These are phyloP conservation scores for Aegilops bicornis DNA, from an alignment of 176 grass and related monocot species.

Conservation along the genomic window DNA sequence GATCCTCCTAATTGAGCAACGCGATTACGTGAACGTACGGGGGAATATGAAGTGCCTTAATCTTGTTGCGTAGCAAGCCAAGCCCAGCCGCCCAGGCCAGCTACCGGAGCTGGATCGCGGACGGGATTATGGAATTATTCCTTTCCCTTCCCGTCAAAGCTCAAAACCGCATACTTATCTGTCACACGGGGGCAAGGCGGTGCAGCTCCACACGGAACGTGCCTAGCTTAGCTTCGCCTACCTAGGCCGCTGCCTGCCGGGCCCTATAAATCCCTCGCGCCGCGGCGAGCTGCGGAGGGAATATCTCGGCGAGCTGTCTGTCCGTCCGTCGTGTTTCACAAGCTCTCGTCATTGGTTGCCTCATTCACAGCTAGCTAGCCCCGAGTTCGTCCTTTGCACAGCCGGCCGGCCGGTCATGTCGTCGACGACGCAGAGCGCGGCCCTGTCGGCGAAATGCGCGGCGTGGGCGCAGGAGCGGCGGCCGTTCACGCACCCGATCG, in stretches of 20 bases:
- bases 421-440: constrained; percentile 4
- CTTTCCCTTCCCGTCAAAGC: constrained; percentile 38
- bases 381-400: too few relatives aligned
- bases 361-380: background rate
- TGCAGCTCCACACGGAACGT: constrained; percentile 41
- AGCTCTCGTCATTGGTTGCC: background rate
- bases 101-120: background rate
- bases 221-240: background rate
- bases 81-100: background rate
- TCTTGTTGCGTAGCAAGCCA: background rate
- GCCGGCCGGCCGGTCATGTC: constrained; percentile 5
- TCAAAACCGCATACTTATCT: constrained; percentile 24
- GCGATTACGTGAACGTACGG: background rate
- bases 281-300: background rate
- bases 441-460: background rate
- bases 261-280: constrained; percentile 11
- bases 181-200: background rate
- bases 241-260: constrained; percentile 22
- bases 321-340: background rate
- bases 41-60: background rate
- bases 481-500: constrained; percentile 37
- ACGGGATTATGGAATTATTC: constrained; percentile 27
- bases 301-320: background rate
- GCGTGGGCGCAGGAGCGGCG: constrained; percentile 17
- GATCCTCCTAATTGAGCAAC: background rate